Evolutionary conservation across 495 filamentous ascomycete species (phyloP).

Genomic region (Lophiotrema nucula): DNA sequence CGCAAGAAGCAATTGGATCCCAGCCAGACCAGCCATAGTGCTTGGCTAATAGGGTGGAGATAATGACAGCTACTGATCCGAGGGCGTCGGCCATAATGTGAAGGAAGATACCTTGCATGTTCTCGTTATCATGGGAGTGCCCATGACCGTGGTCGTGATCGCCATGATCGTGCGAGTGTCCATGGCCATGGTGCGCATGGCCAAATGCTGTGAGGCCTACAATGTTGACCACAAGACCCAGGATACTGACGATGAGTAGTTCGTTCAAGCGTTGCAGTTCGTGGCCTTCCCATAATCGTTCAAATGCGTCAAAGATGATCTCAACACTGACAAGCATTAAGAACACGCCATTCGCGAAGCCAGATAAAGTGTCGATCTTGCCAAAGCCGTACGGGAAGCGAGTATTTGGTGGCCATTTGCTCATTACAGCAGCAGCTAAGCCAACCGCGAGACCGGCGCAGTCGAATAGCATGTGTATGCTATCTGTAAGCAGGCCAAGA

Average conservation of each 20-base stretch:
- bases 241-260: slow-evolving; percentile 78
- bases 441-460: slow-evolving; percentile 90
- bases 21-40: slow-evolving; percentile 89
- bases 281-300: slow-evolving; percentile 75
- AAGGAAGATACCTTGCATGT: slow-evolving; percentile 98
- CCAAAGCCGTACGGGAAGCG: slow-evolving; percentile 93
- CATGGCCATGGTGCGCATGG: slow-evolving; percentile 69
- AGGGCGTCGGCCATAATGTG: slow-evolving; percentile 95
- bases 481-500: slow-evolving; percentile 89
- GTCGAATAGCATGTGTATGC: slow-evolving; percentile 99
- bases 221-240: slow-evolving; percentile 85
- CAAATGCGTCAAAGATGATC: slow-evolving; percentile 92
- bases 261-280: slow-evolving; percentile 82
- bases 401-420: slow-evolving; percentile 89
- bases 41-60: slow-evolving; percentile 84
- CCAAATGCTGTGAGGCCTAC: slow-evolving; percentile 88
- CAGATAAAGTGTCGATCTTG: slow-evolving; percentile 93
- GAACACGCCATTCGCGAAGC: slow-evolving; percentile 96
- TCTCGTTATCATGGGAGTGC: slow-evolving; percentile 82
- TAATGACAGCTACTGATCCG: slow-evolving; percentile 90
- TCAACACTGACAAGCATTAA: slow-evolving; percentile 94
- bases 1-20: slow-evolving; percentile 88
- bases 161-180: slow-evolving; percentile 48
- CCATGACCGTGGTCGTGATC: slow-evolving; percentile 37
- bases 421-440: slow-evolving; percentile 92